phyloP scores from a whole-genome alignment of 257 asterid genomes.

The Pogostemon cablin region DNA sequence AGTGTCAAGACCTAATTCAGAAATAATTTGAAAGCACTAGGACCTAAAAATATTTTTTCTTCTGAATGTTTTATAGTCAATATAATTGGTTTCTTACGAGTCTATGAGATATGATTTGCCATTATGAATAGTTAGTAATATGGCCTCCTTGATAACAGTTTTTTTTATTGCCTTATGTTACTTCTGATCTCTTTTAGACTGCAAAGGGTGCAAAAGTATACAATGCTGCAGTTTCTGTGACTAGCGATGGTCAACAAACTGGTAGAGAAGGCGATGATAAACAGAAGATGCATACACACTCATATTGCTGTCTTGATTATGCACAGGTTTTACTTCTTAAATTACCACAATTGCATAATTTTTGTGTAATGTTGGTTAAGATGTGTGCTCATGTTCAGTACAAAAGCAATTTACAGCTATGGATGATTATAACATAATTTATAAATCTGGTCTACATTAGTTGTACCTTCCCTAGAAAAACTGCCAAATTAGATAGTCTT shows the following conservation, averaged over 20 bases:
- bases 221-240: slow-evolving; percentile 82
- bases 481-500: slow-evolving; percentile 10
- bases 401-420: slow-evolving; percentile 2
- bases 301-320: slow-evolving; percentile 90
- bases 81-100: slow-evolving; percentile 7
- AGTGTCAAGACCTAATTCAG: neutral
- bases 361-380: slow-evolving; percentile 19
- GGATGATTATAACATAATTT: neutral
- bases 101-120: slow-evolving; percentile 4
- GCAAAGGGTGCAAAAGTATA: slow-evolving; percentile 84
- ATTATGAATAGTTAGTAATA: slow-evolving; percentile 2
- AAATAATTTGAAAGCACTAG: neutral
- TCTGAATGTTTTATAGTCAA: neutral
- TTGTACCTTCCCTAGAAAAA: slow-evolving; percentile 4
- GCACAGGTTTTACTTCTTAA: slow-evolving; percentile 65
- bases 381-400: neutral
- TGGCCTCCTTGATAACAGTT: neutral
- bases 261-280: slow-evolving; percentile 92
- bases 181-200: slow-evolving; percentile 49
- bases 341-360: slow-evolving; percentile 16
- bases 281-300: slow-evolving; percentile 85
- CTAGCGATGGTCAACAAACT: slow-evolving; percentile 54
- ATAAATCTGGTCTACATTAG: neutral
- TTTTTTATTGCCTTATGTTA: slow-evolving; percentile 12
- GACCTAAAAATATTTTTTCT: neutral